Evolutionary conservation across 257 asterid species (phyloP), one percentile per base, ranked within the genome.

Genomic region (Solanum arcanum): DNA sequence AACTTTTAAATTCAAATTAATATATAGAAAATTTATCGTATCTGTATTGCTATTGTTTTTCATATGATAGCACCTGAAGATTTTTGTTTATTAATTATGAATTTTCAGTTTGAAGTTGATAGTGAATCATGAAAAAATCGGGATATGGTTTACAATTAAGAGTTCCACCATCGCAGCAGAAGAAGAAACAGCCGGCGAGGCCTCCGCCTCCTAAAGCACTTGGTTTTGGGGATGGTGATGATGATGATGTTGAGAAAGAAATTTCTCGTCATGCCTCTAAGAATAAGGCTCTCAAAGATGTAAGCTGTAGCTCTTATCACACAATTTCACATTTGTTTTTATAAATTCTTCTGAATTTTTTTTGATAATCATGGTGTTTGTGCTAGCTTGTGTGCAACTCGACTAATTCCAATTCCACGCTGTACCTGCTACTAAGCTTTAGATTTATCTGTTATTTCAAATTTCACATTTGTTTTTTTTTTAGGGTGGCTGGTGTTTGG

Each of bases 111-210:
- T 76, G 86, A 31, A 83, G 86, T 25, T 31, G 23, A 52, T 60
- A 23, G 37, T 80, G 75, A 70, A 42, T 69, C 76, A 68, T 25
- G 41, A 74, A 87, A 18, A 94, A 90, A 93, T 94, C 95, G 72
- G 95, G 93, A 66, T 96, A 93, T 14, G 99, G 99, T 3, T 92
- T 96, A 83, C 98, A 96, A 16, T 96, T 96, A 83, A 92, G 99
- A 92, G 98, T 90, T 73, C 95, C 91, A 78, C 94, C 94, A 1
- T 78, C 88, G 42, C 95, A 93, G 87, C 96, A 92, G 94, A 96
- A 93, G 94, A 96, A 93, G 87, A 95, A 94, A 87, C 96, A 89
- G 7, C 90, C 93, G 8, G 84, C 92, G 9, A 94, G 88, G 83
- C 95, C 99, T 82, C 94, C 98, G 15, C 83, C 88, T 80, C 91